phyloP scores from a whole-genome alignment of 2,329 filamentous ascomycete genomes.

The Verruconis gallopava region DNA sequence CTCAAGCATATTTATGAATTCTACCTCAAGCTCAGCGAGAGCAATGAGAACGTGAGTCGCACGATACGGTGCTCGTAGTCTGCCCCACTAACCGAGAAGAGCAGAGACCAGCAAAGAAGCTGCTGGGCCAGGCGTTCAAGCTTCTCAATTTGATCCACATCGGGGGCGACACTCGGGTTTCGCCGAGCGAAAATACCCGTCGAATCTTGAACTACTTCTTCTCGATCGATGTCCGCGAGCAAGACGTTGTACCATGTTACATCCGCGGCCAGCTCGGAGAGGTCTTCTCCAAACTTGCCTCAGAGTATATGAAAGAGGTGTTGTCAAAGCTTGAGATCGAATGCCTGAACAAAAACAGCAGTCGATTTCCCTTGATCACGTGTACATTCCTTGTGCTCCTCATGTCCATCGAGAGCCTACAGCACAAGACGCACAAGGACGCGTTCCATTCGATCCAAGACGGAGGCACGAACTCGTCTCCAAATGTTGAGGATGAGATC shows the following conservation, averaged over 20 bases:
- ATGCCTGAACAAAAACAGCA: constrained; percentile 18
- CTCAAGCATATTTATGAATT: constrained; percentile 23
- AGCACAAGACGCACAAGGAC: constrained; percentile 25
- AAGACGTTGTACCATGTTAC: constrained; percentile 24
- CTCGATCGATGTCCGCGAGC: constrained; percentile 4
- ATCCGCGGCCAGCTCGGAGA: constrained; percentile 26
- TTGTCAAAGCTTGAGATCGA: constrained; percentile 21
- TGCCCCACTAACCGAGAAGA: too few relatives aligned
- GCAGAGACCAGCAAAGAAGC: constrained; percentile 5
- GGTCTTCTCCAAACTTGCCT: constrained; percentile 22
- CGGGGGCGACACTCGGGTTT: constrained; percentile 23
- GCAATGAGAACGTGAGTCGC: neutral
- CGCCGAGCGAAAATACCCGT: constrained; percentile 12
- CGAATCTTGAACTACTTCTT: constrained; percentile 11
- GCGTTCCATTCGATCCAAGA: constrained; percentile 18
- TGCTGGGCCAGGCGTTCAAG: constrained; percentile 24
- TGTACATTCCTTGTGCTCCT: constrained; percentile 22
- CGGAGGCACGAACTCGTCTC: neutral
- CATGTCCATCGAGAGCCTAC: constrained; percentile 26
- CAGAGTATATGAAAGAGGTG: constrained; percentile 20
- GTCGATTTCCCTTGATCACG: constrained; percentile 22
- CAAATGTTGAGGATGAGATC: neutral
- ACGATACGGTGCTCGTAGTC: too few relatives aligned
- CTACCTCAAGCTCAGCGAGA: constrained; percentile 7
- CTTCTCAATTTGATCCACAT: constrained; percentile 27